Conservation (phyloP, 805 yeast species). For the Wickerhamomyces alni region DNA sequence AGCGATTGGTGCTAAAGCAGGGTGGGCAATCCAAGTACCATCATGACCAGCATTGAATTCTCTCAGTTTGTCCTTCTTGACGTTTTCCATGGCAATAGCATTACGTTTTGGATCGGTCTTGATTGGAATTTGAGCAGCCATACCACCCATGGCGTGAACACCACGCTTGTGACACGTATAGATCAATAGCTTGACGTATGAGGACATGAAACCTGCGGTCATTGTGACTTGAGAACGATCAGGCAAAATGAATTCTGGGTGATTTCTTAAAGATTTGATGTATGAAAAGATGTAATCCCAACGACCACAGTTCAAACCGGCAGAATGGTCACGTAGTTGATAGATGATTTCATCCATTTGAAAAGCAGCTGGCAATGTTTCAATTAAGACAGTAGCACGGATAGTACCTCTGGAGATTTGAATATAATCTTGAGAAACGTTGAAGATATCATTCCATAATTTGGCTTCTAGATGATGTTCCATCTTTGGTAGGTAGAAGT, state of each 20-base stretch:
- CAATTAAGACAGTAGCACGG: constrained; percentile 76
- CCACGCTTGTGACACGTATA: constrained; percentile 71
- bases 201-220: constrained; percentile 77
- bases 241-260: constrained; percentile 63
- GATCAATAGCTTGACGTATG: constrained; percentile 68
- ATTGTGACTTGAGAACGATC: constrained; percentile 75
- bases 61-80: constrained; percentile 66
- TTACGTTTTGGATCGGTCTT: constrained; percentile 62
- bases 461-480: constrained; percentile 81
- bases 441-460: constrained; percentile 78
- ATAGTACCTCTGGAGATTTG: constrained; percentile 70
- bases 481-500: constrained; percentile 81
- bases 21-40: constrained; percentile 89
- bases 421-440: constrained; percentile 67
- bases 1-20: constrained; percentile 72
- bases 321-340: constrained; percentile 69
- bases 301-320: constrained; percentile 83
- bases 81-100: constrained; percentile 63
- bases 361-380: constrained; percentile 80
- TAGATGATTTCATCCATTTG: constrained; percentile 82
- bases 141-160: constrained; percentile 86
- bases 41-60: constrained; percentile 79
- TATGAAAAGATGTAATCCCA: constrained; percentile 86
- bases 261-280: constrained; percentile 68
- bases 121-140: constrained; percentile 86